Percentiles rank a stretch among this genome's conserved stretches.
These are phyloP conservation scores for Psilocybe azurescens DNA, from an alignment of 768 basidiomycete genomes.

Conservation along the genomic window DNA sequence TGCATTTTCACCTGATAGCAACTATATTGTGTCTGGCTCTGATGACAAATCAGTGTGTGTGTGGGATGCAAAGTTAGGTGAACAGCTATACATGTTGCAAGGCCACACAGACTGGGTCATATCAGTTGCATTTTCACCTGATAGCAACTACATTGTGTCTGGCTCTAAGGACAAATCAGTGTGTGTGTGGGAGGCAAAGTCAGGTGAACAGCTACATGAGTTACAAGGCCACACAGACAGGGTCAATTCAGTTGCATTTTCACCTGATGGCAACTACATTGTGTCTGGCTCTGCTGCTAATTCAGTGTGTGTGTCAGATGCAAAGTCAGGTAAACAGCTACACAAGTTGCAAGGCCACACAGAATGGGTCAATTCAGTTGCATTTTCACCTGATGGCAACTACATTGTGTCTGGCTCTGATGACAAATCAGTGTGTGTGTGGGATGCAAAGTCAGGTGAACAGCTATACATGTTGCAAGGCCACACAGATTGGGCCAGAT, in stretches of 20 bases:
- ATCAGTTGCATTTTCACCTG: neutral
- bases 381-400: no score
- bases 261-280: no score
- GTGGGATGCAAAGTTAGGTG: no score
- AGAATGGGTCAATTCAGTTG: no score
- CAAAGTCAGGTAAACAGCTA: no score
- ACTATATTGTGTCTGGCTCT: no score
- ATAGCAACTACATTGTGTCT: neutral
- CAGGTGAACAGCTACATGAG: neutral
- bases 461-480: neutral
- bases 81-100: neutral
- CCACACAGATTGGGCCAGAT: neutral
- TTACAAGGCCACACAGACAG: neutral
- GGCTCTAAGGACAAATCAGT: neutral
- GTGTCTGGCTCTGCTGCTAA: no score
- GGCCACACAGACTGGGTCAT: neutral
- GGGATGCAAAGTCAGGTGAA: neutral
- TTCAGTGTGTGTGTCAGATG: no score
- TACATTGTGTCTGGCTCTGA: no score
- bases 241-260: neutral
- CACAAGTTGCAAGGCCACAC: no score
- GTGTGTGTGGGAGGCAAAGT: neutral
- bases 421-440: neutral
- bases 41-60: no score
- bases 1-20: no score